A percentile compares a stretch with the other conserved stretches of the same genome.
Conservation (phyloP, 768 basidiomycete genomes). For the Pleurotus platypus region DNA sequence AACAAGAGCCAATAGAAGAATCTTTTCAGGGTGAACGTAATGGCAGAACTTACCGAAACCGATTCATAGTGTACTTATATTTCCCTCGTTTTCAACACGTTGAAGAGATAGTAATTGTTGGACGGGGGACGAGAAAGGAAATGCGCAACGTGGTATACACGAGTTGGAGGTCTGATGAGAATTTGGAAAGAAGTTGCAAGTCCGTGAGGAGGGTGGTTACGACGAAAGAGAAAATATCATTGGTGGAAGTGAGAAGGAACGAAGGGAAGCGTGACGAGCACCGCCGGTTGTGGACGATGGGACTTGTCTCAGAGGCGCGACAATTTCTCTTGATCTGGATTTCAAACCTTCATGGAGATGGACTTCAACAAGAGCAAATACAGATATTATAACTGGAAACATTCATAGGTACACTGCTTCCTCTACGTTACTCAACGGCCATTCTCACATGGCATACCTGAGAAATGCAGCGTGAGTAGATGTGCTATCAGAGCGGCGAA, state of each 20-base stretch:
- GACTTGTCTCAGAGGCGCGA: not conserved
- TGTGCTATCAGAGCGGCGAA: not conserved
- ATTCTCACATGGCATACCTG: conserved; percentile 24
- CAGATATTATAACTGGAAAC: not conserved
- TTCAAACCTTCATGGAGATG: too few relatives aligned
- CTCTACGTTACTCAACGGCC: not conserved
- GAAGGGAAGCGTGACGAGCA: not conserved
- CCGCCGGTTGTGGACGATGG: not conserved
- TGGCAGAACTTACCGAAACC: conserved; percentile 67
- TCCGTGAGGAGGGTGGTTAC: conserved; percentile 20
- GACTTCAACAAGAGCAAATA: conserved; percentile 1
- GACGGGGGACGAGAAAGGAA: conserved; percentile 31
- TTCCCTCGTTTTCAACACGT: conserved; percentile 71
- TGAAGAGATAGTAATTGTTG: conserved; percentile 31
- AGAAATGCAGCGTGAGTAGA: not conserved
- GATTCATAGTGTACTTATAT: conserved; percentile 53
- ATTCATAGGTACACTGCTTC: not conserved
- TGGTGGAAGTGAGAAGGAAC: not conserved
- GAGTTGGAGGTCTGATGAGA: conserved; percentile 43
- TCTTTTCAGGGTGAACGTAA: conserved; percentile 16
- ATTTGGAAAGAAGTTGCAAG: conserved; percentile 24
- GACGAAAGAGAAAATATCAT: conserved; percentile 3
- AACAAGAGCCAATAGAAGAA: conserved; percentile 20
- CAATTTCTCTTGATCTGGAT: too few relatives aligned
- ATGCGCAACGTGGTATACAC: conserved; percentile 76